A percentile compares a stretch with the other conserved stretches of the same genome.
These are phyloP conservation scores for Calonectria fujianensis DNA, from an alignment of 2,329 filamentous ascomycete genomes.

Conservation along the genomic window DNA sequence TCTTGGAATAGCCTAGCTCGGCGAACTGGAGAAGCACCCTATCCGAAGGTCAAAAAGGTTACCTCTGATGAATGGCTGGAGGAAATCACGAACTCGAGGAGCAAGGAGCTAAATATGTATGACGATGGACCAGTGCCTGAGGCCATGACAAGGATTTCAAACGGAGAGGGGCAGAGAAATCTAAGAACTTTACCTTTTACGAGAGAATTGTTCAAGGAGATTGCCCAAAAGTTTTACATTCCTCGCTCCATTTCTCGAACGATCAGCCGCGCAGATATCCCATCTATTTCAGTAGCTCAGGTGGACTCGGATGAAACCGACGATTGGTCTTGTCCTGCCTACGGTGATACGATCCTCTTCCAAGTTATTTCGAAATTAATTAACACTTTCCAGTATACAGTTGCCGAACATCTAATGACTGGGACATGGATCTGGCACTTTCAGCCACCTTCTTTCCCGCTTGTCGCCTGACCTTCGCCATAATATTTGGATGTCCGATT, in stretches of 20 bases:
- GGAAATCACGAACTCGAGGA: too few species aligned
- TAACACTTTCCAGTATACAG: neutral
- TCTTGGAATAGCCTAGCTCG: too few species aligned
- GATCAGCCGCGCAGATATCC: neutral
- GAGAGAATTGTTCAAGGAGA: neutral
- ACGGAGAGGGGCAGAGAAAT: neutral
- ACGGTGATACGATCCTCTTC: neutral
- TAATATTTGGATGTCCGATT: neutral
- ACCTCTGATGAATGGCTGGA: too few species aligned
- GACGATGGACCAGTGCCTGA: too few species aligned
- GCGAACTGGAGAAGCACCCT: too few species aligned
- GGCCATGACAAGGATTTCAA: too few species aligned
- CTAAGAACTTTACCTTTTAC: neutral
- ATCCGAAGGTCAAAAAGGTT: too few species aligned
- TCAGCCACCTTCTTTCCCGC: neutral
- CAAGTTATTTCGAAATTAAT: neutral
- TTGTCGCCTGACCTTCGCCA: neutral
- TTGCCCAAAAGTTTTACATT: neutral
- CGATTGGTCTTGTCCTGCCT: neutral
- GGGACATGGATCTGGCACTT: neutral
- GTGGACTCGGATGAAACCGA: neutral
- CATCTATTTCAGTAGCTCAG: neutral
- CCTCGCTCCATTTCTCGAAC: neutral
- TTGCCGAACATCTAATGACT: neutral
- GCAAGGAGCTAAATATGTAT: too few species aligned